Base-by-base conservation (phyloP, 352 stramenopile species). In the Nothophytophthora sp. region DNA sequence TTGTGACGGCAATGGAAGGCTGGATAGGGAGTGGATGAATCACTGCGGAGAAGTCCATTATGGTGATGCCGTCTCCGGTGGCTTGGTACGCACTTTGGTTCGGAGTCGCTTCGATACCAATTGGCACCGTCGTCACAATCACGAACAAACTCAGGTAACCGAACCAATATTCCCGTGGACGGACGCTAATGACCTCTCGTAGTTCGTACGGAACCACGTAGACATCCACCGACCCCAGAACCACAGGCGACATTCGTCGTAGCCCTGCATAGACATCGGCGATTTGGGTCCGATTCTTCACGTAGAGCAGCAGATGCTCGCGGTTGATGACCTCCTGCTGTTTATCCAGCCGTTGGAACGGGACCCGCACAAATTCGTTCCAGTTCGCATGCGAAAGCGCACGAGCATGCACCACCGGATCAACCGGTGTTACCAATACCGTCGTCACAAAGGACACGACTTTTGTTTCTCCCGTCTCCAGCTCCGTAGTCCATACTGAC, bases 251-350 rank as follows among this genome's bases (percentile, higher is more conserved):
- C 10, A 67, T 23, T 19, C 63, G 51, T 12, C 28, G 32, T 7
- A 81, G 36, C 9, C 69, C 73, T 46, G 63, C 67, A 28, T 78
- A 80, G 25, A 80, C 62, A 20, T 73, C 66, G 7, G 55, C 65
- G 3, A 83, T 20, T 7, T 67, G 45, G 2, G 55, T 63, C 16
- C 45, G 35, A 41, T 76, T 72, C 19, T 67, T 50, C 25, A 63
- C 63, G 28, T 71, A 80, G 34, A 83, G 51, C 22, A 78, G 49
- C 13, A 83, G 34, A 46, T 76, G 41, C 13, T 80, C 67, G 8
- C 73, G 69, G 28, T 20, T 55, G 11, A 29, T 49, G 11, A 74
- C 54, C 52, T 78, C 73, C 16, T 70, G 58, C 0, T 49, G 45
- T 9, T 30, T 22, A 40, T 83, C 69, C 15, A 69, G 33, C 13